phyloP scores from a whole-genome alignment of 1,284 basidiomycete species.

The Xanthoconium separans region DNA sequence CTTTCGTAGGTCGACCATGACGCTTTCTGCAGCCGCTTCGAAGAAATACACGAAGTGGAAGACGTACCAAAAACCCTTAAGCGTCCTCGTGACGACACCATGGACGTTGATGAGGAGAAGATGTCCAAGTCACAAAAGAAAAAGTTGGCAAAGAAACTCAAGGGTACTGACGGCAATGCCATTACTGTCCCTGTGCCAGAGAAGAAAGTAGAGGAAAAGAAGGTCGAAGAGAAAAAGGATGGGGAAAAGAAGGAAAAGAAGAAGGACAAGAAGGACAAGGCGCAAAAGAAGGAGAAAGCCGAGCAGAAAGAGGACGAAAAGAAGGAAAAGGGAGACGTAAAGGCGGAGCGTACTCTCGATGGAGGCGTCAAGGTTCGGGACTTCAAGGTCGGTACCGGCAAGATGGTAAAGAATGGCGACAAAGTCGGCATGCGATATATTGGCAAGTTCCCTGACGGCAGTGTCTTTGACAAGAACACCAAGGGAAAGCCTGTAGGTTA shows the following conservation, averaged over 20 bases:
- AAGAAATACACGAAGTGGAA: conserved; percentile 46
- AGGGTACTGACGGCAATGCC: conserved; percentile 59
- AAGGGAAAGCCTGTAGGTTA: conserved; percentile 78
- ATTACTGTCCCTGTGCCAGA: conserved; percentile 41
- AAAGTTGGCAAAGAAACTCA: conserved; percentile 74
- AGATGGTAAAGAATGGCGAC: conserved; percentile 84
- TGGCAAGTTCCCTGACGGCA: conserved; percentile 85
- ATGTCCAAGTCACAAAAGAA: conserved; percentile 59
- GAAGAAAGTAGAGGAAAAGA: conserved; percentile 40
- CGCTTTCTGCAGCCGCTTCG: conserved; percentile 55
- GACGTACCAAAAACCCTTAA: conserved; percentile 42
- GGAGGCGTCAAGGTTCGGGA: conserved; percentile 83
- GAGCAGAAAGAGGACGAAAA: conserved; percentile 36
- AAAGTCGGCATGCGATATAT: conserved; percentile 87
- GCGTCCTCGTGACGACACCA: conserved; percentile 57
- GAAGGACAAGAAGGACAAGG: conserved; percentile 38
- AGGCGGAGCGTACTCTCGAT: conserved; percentile 47
- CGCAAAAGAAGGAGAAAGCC: conserved; percentile 38
- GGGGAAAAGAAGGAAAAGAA: conserved; percentile 34
- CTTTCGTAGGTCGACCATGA: background rate
- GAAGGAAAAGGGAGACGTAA: conserved; percentile 38
- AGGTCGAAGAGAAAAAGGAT: conserved; percentile 36
- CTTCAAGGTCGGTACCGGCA: conserved; percentile 76
- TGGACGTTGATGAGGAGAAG: conserved; percentile 45
- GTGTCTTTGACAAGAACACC: conserved; percentile 87